Evolutionary conservation across 129 eudicot genomes (phyloP).

Genomic region (Rutidosis leptorrhynchoides): DNA sequence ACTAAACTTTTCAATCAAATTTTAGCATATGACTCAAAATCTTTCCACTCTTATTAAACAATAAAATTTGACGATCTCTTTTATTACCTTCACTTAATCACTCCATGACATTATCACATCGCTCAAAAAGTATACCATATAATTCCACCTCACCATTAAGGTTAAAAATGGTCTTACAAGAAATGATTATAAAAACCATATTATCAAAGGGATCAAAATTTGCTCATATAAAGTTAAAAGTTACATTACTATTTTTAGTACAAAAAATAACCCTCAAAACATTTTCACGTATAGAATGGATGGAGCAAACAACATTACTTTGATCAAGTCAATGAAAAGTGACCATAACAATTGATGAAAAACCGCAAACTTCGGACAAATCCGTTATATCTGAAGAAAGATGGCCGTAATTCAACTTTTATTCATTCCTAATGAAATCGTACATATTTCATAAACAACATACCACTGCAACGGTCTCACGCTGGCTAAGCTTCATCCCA

Average conservation of each 20-base stretch:
- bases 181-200: too few relatives aligned
- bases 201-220: too few relatives aligned
- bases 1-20: too few relatives aligned
- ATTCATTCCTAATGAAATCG: conserved; percentile 18
- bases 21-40: too few relatives aligned
- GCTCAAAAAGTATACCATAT: too few relatives aligned
- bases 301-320: conserved; percentile 5
- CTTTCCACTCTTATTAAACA: too few relatives aligned
- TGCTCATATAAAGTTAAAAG: too few relatives aligned
- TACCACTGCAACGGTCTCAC: conserved; percentile 2
- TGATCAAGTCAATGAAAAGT: conserved; percentile 25
- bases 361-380: conserved; percentile 24
- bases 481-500: neutral
- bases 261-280: neutral
- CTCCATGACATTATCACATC: too few relatives aligned
- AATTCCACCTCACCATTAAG: too few relatives aligned
- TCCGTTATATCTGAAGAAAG: conserved; percentile 28
- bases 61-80: too few relatives aligned
- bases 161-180: too few relatives aligned
- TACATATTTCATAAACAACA: conserved; percentile 17
- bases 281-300: neutral
- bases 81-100: too few relatives aligned
- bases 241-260: neutral
- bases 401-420: conserved; percentile 20
- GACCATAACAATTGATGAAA: conserved; percentile 26